A percentile compares a stretch with the other conserved stretches of the same genome.
Evolutionary conservation across 2,329 filamentous ascomycete species (phyloP).

Genomic region (Ophiostoma tasmaniense): DNA sequence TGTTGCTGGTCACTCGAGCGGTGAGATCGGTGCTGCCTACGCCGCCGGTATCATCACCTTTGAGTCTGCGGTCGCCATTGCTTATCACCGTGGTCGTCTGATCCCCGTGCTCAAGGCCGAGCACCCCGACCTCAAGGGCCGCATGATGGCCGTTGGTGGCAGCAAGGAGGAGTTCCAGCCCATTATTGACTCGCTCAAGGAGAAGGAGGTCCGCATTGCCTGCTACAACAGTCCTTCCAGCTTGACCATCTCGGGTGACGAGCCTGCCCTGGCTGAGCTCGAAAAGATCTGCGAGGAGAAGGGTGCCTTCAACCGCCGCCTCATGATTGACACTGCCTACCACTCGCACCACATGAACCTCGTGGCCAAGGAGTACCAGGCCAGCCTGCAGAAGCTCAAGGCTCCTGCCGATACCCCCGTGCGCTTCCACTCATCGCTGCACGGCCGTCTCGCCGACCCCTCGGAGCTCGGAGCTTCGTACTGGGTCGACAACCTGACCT

Average conservation of each 20-base stretch:
- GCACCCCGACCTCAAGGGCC: constrained; percentile 27
- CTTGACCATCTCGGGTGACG: constrained; percentile 32
- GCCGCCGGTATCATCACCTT: constrained; percentile 30
- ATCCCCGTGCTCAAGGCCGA: constrained; percentile 23
- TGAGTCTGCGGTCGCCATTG: constrained; percentile 32
- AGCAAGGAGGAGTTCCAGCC: constrained; percentile 23
- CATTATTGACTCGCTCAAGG: constrained; percentile 24
- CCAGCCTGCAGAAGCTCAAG: constrained; percentile 25
- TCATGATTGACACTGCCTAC: constrained; percentile 39
- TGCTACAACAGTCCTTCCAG: constrained; percentile 28
- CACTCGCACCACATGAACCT: constrained; percentile 41
- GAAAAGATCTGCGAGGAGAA: constrained; percentile 19
- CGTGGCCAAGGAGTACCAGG: constrained; percentile 29
- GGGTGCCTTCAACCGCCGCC: constrained; percentile 28
- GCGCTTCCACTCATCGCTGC: constrained; percentile 35
- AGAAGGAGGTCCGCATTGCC: constrained; percentile 25
- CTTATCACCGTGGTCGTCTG: constrained; percentile 34
- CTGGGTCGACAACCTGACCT: constrained; percentile 28
- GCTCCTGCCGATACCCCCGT: constrained; percentile 22
- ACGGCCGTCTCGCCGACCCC: constrained; percentile 21
- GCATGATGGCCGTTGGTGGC: constrained; percentile 32
- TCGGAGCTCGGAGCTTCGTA: constrained; percentile 22
- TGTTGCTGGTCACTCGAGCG: constrained; percentile 36
- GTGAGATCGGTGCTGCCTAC: constrained; percentile 39
- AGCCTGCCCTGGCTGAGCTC: constrained; percentile 24